Conservation (phyloP, 2,329 filamentous ascomycete species). For the Scytalidium sp. region DNA sequence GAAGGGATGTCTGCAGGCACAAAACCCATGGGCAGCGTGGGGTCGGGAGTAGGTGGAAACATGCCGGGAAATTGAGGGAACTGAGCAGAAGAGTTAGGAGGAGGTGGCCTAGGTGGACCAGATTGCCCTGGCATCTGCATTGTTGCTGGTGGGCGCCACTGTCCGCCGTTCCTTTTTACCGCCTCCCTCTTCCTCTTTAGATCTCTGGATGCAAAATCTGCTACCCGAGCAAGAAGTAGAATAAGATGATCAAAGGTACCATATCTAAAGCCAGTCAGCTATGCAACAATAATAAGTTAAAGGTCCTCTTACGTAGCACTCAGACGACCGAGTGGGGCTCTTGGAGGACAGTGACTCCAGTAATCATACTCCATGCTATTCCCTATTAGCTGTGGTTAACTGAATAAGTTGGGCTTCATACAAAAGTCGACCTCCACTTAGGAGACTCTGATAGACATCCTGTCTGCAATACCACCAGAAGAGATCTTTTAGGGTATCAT, state of each 20-base stretch:
- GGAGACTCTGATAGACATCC: conserved; percentile 85
- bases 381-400: conserved; percentile 5
- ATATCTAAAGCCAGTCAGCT: conserved; percentile 52
- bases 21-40: conserved; percentile 28
- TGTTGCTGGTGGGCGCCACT: neutral
- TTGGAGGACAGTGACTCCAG: conserved; percentile 86
- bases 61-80: conserved; percentile 27
- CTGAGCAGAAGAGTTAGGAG: conserved; percentile 3
- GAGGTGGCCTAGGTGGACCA: neutral
- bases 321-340: conserved; percentile 72
- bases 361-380: conserved; percentile 62
- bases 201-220: conserved; percentile 76
- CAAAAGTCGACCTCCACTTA: conserved; percentile 84
- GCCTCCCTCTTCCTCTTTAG: conserved; percentile 72
- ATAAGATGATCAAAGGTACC: conserved; percentile 88
- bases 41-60: conserved; percentile 21
- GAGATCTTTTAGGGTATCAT: conserved; percentile 78
- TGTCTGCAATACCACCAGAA: conserved; percentile 98
- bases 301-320: conserved; percentile 61
- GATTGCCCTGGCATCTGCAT: neutral
- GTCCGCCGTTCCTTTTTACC: conserved; percentile 48
- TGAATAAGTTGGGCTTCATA: conserved; percentile 47
- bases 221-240: conserved; percentile 74
- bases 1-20: conserved; percentile 11
- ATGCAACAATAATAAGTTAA: neutral